Percentiles rank a stretch among this genome's conserved stretches.
Conservation (phyloP, 2,329 filamentous ascomycete genomes). For the Trichoderma sp. region DNA sequence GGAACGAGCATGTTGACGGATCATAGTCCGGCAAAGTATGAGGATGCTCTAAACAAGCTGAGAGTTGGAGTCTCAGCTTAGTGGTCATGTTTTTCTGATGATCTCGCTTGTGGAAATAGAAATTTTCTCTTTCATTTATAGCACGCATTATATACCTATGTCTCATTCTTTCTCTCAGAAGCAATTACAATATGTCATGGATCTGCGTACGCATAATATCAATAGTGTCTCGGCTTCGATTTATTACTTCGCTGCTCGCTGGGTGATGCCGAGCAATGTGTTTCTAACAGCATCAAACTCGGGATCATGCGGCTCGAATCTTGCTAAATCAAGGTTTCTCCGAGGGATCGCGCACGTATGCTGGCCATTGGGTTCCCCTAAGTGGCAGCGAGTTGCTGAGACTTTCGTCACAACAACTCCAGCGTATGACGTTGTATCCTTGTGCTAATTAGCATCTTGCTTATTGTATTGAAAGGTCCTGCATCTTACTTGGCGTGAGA, state of each 20-base stretch:
- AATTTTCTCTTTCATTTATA: background rate
- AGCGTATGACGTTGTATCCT: background rate
- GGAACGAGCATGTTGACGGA: constrained; percentile 72
- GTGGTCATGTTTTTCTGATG: background rate
- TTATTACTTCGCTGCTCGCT: background rate
- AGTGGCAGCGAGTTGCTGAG: background rate
- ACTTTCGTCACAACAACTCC: background rate
- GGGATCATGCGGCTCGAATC: background rate
- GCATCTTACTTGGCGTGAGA: background rate
- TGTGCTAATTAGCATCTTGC: background rate
- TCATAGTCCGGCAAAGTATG: constrained; percentile 72
- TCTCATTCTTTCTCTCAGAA: background rate
- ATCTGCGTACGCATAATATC: background rate
- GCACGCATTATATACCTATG: background rate
- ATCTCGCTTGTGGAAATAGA: background rate
- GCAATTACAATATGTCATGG: background rate
- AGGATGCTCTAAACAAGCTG: constrained; percentile 64
- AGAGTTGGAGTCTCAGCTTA: constrained; percentile 40
- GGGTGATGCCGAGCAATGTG: background rate
- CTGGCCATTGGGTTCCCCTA: background rate
- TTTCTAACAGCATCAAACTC: background rate
- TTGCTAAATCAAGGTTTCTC: background rate
- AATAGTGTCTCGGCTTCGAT: background rate
- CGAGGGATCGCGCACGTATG: background rate
- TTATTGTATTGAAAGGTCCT: background rate